A percentile compares a stretch with the other conserved stretches of the same genome.
These are phyloP conservation scores for Dryadomyces quercivorus DNA, from an alignment of 2,329 filamentous ascomycete genomes.

Conservation along the genomic window DNA sequence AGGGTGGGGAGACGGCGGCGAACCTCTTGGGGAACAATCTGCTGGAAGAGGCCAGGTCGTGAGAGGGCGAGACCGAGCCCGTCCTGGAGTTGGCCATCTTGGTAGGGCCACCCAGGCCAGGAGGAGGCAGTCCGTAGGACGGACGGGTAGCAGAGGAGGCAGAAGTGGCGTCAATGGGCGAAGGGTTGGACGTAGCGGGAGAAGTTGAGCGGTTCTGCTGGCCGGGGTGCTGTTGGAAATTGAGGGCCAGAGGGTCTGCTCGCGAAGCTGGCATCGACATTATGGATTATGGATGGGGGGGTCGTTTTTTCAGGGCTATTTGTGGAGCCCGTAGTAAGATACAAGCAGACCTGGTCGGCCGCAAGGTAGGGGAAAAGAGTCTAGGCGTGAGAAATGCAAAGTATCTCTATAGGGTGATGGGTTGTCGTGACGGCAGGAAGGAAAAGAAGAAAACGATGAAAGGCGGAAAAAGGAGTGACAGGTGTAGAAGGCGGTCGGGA, in stretches of 20 bases:
- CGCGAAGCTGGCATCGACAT: constrained; percentile 89
- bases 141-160: constrained; percentile 48
- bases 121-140: constrained; percentile 57
- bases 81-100: constrained; percentile 58
- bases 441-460: background rate
- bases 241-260: constrained; percentile 77
- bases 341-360: background rate
- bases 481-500: background rate
- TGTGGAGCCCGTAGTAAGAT: background rate
- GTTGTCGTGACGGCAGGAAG: background rate
- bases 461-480: constrained; percentile 1
- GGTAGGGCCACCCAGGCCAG: constrained; percentile 43
- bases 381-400: background rate
- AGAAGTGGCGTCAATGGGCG: constrained; percentile 60
- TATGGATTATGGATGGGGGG: constrained; percentile 64
- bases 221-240: constrained; percentile 48
- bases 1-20: constrained; percentile 20
- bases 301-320: background rate
- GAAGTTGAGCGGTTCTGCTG: constrained; percentile 60
- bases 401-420: background rate
- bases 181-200: constrained; percentile 61
- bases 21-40: constrained; percentile 90
- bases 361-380: background rate
- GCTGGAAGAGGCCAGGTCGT: constrained; percentile 64
- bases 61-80: constrained; percentile 90